A percentile compares a stretch with the other conserved stretches of the same genome.
These are phyloP conservation scores for Tuber melanosporum DNA, from an alignment of 495 filamentous ascomycete species.

Conservation along the genomic window DNA sequence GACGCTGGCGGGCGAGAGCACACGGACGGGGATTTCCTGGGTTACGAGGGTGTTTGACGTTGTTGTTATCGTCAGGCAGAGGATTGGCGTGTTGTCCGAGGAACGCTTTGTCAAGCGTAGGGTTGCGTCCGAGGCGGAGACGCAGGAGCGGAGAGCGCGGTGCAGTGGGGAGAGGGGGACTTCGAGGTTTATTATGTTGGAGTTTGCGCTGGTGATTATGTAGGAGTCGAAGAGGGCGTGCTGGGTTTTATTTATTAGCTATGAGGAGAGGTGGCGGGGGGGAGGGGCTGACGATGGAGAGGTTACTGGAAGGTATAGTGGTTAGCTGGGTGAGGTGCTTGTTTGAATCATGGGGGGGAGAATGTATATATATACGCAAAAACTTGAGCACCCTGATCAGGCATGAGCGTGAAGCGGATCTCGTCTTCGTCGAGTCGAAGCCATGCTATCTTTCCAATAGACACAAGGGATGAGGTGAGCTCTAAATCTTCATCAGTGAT, in stretches of 20 bases:
- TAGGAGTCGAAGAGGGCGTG: slow-evolving; percentile 88
- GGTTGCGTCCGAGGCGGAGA: slow-evolving; percentile 65
- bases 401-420: slow-evolving; percentile 89
- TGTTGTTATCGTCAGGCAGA: slow-evolving; percentile 76
- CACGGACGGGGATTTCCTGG: slow-evolving; percentile 92
- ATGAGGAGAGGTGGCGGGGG: background rate
- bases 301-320: background rate
- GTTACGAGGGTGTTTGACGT: slow-evolving; percentile 56
- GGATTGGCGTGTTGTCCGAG: slow-evolving; percentile 65
- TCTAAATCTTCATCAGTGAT: slow-evolving; percentile 49
- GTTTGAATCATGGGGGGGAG: background rate
- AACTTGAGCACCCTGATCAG: slow-evolving; percentile 87
- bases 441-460: slow-evolving; percentile 89
- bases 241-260: slow-evolving; percentile 41
- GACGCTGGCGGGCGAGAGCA: slow-evolving; percentile 70
- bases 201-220: slow-evolving; percentile 73
- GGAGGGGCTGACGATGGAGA: slow-evolving; percentile 14
- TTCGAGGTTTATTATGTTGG: slow-evolving; percentile 90
- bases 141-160: slow-evolving; percentile 78
- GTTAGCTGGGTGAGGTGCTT: background rate
- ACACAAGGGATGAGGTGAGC: slow-evolving; percentile 74
- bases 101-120: slow-evolving; percentile 83
- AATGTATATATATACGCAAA: slow-evolving; percentile 69
- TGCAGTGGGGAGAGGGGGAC: slow-evolving; percentile 73
- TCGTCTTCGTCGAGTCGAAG: slow-evolving; percentile 77